phyloP scores from a whole-genome alignment of 331 rosid genomes.

The Acacia concinna region DNA sequence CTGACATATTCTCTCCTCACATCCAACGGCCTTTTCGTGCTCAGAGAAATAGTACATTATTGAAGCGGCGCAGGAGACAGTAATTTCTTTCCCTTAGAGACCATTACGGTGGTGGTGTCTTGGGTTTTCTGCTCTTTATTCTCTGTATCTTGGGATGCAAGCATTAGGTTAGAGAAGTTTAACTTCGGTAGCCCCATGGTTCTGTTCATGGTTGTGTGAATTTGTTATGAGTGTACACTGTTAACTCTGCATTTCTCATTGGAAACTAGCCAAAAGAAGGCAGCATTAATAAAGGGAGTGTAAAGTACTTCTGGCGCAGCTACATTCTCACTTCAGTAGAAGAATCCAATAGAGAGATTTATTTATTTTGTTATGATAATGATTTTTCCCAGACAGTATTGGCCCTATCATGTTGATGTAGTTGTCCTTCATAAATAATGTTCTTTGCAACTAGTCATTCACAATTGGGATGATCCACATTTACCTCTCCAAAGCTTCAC shows the following conservation, averaged over 20 bases:
- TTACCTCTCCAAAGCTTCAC: not conserved
- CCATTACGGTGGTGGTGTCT: conserved; percentile 9
- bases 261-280: conserved; percentile 22
- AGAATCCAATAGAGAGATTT: conserved; percentile 32
- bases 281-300: conserved; percentile 27
- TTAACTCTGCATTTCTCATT: conserved; percentile 21
- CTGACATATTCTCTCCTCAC: conserved; percentile 55
- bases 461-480: not conserved
- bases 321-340: not conserved
- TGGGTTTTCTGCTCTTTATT: conserved; percentile 14
- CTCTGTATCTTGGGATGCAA: conserved; percentile 26
- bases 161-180: conserved; percentile 25
- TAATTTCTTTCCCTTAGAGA: conserved; percentile 21
- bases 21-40: conserved; percentile 28
- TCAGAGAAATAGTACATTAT: conserved; percentile 34
- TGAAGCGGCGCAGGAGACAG: conserved; percentile 49
- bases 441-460: not conserved
- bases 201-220: not conserved
- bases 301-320: conserved; percentile 12
- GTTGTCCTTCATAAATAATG: not conserved
- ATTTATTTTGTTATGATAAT: not conserved
- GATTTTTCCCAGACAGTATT: not conserved
- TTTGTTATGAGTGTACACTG: conserved; percentile 22
- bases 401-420: not conserved
- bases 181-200: not conserved